These are phyloP conservation scores for Microcyclospora pomicola DNA, from an alignment of 2,329 filamentous ascomycete genomes.

Conservation along the genomic window DNA sequence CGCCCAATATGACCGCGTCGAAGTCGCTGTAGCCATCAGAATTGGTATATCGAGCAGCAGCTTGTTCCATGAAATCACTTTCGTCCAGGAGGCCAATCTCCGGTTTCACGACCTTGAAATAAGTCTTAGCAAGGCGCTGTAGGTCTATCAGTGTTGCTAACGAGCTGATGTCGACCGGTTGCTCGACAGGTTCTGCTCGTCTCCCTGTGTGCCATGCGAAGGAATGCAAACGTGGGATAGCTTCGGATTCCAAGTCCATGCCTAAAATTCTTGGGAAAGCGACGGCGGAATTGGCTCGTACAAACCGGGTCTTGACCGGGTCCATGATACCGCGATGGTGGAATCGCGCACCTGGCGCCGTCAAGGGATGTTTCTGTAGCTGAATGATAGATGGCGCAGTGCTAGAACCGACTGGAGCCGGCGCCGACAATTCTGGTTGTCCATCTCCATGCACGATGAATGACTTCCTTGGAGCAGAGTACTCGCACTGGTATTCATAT, in stretches of 20 bases:
- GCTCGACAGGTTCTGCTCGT: slow-evolving; percentile 15
- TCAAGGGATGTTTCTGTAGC: slow-evolving; percentile 21
- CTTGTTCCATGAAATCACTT: slow-evolving; percentile 19
- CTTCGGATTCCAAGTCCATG: slow-evolving; percentile 39
- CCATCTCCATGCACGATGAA: slow-evolving; percentile 11
- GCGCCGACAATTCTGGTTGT: slow-evolving; percentile 11
- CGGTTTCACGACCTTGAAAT: slow-evolving; percentile 40
- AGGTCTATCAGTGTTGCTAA: slow-evolving; percentile 19
- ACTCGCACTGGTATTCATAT: slow-evolving; percentile 24
- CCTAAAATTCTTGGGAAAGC: slow-evolving; percentile 42
- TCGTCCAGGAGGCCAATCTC: slow-evolving; percentile 38
- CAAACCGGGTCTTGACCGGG: slow-evolving; percentile 22
- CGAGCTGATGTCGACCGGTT: slow-evolving; percentile 13
- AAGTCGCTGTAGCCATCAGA: slow-evolving; percentile 21
- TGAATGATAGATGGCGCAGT: slow-evolving; percentile 18
- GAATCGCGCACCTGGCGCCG: slow-evolving; percentile 22
- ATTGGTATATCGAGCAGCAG: slow-evolving; percentile 14
- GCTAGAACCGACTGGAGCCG: slow-evolving; percentile 8
- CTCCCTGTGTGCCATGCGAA: slow-evolving; percentile 40
- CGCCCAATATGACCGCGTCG: slow-evolving; percentile 39
- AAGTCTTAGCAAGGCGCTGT: slow-evolving; percentile 24
- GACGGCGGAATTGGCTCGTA: slow-evolving; percentile 30
- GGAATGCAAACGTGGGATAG: slow-evolving; percentile 39
- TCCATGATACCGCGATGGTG: slow-evolving; percentile 24
- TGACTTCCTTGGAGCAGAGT: slow-evolving; percentile 15